Base-by-base conservation (phyloP, 208 protist species). In the Crithidia acanthocephali region DNA sequence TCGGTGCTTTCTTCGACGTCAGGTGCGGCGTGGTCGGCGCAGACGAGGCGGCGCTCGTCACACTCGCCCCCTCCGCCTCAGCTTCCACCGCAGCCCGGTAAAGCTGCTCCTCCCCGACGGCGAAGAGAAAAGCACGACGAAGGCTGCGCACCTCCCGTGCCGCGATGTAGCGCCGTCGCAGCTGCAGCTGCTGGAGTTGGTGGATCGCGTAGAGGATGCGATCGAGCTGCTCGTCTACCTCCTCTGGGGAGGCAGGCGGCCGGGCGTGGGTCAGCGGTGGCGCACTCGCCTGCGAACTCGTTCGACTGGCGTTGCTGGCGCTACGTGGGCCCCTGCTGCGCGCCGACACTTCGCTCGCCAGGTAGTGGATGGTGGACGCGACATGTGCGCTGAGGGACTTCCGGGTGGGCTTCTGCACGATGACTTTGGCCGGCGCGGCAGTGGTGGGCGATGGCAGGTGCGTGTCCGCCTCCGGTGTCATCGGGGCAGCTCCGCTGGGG, bases 221-320 rank as follows among this genome's bases (percentile, higher is more conserved):
- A 22, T 91, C 80, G 15, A 91, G 72, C 58, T 84, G 81, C 67
- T 79, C 79, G 15, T 91, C 73, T 59, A 91, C 70, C 28, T 90
- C 85, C 25, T 87, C 82, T 0, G 44, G 65, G 0, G 76, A 68
- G 63, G 63, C 60, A 4, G 66, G 72, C 16, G 79, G 67, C 28
- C 22, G 72, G 16, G 72, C 68, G 28, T 57, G 63, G 4, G 58
- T 63, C 28, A 68, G 68, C 20, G 58, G 69, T 22, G 59, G 55
- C 27, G 69, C 67, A 35, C 50, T 60, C 11, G 18, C 16, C 30
- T 44, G 48, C 23, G 40, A 40, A 44, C 68, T 72, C 25, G 50
- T 53, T 42, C 35, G 25, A 32, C 58, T 66, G 45, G 20, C 28
- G 42, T 22, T 68, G 68, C 57, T 57, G 57, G n/a, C 35, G 53